A percentile compares a stretch with the other conserved stretches of the same genome.
phyloP scores from a whole-genome alignment of 2,329 filamentous ascomycete species.

The Diaporthe ilicicola region DNA sequence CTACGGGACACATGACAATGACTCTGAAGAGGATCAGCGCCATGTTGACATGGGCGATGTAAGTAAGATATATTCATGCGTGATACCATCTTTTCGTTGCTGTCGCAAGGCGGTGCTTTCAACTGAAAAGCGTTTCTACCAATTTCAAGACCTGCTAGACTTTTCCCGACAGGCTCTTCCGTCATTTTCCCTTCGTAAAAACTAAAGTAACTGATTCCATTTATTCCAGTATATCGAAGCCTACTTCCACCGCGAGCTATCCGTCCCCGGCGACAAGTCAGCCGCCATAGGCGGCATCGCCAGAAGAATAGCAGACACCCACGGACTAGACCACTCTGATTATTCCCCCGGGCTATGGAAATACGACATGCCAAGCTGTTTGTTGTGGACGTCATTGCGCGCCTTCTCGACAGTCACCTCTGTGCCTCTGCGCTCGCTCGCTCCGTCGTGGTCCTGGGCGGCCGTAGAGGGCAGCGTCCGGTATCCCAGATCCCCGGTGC shows the following conservation, averaged over 20 bases:
- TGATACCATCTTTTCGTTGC: neutral
- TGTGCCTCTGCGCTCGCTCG: neutral
- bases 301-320: neutral
- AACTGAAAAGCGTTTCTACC: too few species aligned
- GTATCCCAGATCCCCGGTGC: neutral
- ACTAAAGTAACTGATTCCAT: neutral
- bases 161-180: neutral
- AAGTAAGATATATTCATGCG: neutral
- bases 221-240: neutral
- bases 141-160: neutral
- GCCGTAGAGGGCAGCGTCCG: neutral
- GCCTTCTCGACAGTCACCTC: neutral
- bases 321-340: neutral
- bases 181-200: too few species aligned
- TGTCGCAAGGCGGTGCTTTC: too few species aligned
- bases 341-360: neutral
- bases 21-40: neutral
- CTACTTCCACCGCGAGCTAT: neutral
- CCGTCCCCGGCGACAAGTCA: neutral
- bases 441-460: too few species aligned
- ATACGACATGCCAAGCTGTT: slow-evolving; percentile 1
- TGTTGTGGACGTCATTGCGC: neutral
- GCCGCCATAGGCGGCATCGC: neutral
- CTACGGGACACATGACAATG: neutral
- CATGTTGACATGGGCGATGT: neutral